Percentiles rank a stretch among this genome's conserved stretches.
These are phyloP conservation scores for Neurospora sp. DNA, from an alignment of 495 filamentous ascomycete species.

Conservation along the genomic window DNA sequence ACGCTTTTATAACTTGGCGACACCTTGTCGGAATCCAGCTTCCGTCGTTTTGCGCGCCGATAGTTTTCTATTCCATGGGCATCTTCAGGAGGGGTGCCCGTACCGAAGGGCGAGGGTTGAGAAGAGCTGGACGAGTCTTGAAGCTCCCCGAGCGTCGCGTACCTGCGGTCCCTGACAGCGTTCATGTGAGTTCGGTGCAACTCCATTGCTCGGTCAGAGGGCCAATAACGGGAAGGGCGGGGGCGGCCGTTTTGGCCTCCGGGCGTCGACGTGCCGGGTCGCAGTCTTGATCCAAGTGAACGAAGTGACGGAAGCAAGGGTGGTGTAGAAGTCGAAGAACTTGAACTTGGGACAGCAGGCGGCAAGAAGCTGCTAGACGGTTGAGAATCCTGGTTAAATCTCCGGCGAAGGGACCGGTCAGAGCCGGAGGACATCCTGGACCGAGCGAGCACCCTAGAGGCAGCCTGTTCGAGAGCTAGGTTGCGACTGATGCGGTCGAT, in stretches of 20 bases:
- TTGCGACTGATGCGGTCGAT: conserved; percentile 13
- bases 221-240: conserved; percentile 22
- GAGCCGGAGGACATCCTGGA: conserved; percentile 30
- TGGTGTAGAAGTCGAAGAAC: conserved; percentile 4
- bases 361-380: conserved; percentile 15
- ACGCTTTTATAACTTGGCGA: conserved; percentile 46
- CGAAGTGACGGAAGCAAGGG: conserved; percentile 33
- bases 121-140: not conserved
- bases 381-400: conserved; percentile 28
- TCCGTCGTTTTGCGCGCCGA: conserved; percentile 59
- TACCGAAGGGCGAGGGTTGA: not conserved
- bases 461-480: conserved; percentile 1
- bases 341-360: conserved; percentile 5
- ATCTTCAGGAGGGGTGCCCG: conserved; percentile 12
- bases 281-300: conserved; percentile 22
- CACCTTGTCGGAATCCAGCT: conserved; percentile 54
- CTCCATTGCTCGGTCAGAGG: conserved; percentile 21
- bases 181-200: conserved; percentile 12
- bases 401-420: conserved; percentile 22
- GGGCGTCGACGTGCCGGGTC: conserved; percentile 17
- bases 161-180: not conserved
- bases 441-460: not conserved
- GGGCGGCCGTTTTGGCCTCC: conserved; percentile 10
- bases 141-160: conserved; percentile 8
- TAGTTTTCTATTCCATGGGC: not conserved